Conservation (phyloP, 208 protist genomes). For the Angomonas deanei region DNA sequence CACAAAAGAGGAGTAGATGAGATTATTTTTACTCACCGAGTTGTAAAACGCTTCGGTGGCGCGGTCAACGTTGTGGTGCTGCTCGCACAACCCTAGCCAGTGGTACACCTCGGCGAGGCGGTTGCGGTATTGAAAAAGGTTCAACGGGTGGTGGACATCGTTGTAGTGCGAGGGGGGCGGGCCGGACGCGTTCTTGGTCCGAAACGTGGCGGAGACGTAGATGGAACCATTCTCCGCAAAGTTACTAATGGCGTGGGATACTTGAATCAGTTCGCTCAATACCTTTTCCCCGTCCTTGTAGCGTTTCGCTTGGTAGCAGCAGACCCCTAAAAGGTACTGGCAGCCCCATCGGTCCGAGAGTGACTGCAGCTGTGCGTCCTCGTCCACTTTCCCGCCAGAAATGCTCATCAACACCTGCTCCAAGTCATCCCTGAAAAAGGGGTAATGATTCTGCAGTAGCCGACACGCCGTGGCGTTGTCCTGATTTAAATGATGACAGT, state of each 20-base stretch:
- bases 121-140: conserved; percentile 14
- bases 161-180: not conserved
- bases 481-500: conserved; percentile 54
- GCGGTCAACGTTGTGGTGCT: conserved; percentile 19
- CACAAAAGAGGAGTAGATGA: not conserved
- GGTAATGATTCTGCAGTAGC: conserved; percentile 59
- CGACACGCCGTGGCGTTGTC: conserved; percentile 45
- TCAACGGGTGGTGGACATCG: not conserved
- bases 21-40: not conserved
- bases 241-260: conserved; percentile 17
- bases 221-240: not conserved
- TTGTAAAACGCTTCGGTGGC: conserved; percentile 15
- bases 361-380: conserved; percentile 10
- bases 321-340: conserved; percentile 76
- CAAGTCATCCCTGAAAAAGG: conserved; percentile 32
- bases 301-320: conserved; percentile 50
- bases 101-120: conserved; percentile 33
- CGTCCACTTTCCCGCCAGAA: not conserved
- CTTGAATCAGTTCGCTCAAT: conserved; percentile 41
- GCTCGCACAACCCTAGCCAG: conserved; percentile 59
- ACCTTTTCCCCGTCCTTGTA: conserved; percentile 55
- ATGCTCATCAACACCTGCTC: not conserved
- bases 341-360: conserved; percentile 57
- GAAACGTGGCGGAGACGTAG: not conserved
- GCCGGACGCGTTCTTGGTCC: not conserved